Evolutionary conservation across 2,329 filamentous ascomycete species (phyloP).

Genomic region (Onygena corvina): DNA sequence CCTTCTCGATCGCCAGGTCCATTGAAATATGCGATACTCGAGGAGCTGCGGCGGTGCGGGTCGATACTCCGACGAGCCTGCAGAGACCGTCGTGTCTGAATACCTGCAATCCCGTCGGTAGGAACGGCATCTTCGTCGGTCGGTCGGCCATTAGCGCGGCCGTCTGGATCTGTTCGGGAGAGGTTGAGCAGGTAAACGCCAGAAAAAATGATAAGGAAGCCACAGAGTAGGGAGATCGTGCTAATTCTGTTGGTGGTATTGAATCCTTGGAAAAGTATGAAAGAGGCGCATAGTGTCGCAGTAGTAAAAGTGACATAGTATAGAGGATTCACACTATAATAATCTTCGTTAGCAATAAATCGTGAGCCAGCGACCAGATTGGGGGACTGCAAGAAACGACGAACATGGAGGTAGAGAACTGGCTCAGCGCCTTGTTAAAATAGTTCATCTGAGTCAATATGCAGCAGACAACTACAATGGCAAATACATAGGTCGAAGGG

Average conservation of each 20-base stretch:
- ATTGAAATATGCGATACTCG: slow-evolving; percentile 47
- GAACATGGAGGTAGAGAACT: slow-evolving; percentile 95
- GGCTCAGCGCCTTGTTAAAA: slow-evolving; percentile 95
- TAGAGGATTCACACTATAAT: slow-evolving; percentile 69
- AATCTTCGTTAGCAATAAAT: slow-evolving; percentile 22
- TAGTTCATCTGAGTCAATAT: slow-evolving; percentile 99
- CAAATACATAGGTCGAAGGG: slow-evolving; percentile 93
- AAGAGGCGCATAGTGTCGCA: slow-evolving; percentile 83
- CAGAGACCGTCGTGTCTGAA: slow-evolving; percentile 88
- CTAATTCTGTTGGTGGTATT: slow-evolving; percentile 88
- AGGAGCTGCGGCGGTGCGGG: slow-evolving; percentile 47
- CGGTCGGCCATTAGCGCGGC: slow-evolving; percentile 49
- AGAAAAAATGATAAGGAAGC: slow-evolving; percentile 88
- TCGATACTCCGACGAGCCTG: slow-evolving; percentile 65
- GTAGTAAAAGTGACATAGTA: slow-evolving; percentile 98
- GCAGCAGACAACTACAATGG: slow-evolving; percentile 83
- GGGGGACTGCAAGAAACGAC: slow-evolving; percentile 29
- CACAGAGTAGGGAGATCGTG: slow-evolving; percentile 80
- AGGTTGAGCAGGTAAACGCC: slow-evolving; percentile 93
- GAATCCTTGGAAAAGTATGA: slow-evolving; percentile 91
- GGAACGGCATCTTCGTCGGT: slow-evolving; percentile 65
- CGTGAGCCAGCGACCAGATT: not conserved
- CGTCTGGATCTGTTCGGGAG: slow-evolving; percentile 82
- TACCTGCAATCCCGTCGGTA: slow-evolving; percentile 78
- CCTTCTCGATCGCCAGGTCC: slow-evolving; percentile 58